phyloP scores from a whole-genome alignment of 305 asterid genomes.

The Fraxinus greggii region DNA sequence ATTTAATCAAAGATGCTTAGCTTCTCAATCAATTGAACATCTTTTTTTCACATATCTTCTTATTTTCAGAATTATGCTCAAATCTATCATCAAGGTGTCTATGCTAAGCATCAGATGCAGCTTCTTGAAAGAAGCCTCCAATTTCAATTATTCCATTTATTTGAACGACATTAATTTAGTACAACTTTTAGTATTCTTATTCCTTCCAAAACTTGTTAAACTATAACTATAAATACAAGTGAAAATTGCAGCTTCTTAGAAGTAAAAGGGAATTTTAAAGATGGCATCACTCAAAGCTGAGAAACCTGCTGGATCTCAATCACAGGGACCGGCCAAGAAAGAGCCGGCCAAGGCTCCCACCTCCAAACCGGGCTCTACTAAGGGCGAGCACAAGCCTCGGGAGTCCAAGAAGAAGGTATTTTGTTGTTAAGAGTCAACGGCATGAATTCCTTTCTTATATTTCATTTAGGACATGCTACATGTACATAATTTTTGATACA shows the following conservation, averaged over 20 bases:
- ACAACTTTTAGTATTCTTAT: neutral
- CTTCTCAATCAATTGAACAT: neutral
- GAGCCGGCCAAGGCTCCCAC: neutral
- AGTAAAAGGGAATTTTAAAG: neutral
- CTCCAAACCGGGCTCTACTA: neutral
- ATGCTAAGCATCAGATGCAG: conserved; percentile 1
- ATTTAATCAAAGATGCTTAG: neutral
- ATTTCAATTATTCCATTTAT: neutral
- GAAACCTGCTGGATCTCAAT: neutral
- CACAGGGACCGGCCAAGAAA: neutral
- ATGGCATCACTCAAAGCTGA: neutral
- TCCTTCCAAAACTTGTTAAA: neutral
- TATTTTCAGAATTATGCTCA: neutral
- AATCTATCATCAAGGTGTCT: neutral
- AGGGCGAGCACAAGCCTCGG: neutral
- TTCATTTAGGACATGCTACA: neutral
- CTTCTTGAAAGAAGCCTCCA: neutral
- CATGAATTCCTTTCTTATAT: neutral
- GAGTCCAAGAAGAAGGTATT: neutral
- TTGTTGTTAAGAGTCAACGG: neutral
- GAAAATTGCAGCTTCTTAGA: neutral
- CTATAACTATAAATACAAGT: neutral
- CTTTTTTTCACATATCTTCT: neutral
- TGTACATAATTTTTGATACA: neutral
- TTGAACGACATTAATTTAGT: neutral